Base-by-base conservation (phyloP, 2,329 filamentous ascomycete genomes). In the Dactylellina sp. region DNA sequence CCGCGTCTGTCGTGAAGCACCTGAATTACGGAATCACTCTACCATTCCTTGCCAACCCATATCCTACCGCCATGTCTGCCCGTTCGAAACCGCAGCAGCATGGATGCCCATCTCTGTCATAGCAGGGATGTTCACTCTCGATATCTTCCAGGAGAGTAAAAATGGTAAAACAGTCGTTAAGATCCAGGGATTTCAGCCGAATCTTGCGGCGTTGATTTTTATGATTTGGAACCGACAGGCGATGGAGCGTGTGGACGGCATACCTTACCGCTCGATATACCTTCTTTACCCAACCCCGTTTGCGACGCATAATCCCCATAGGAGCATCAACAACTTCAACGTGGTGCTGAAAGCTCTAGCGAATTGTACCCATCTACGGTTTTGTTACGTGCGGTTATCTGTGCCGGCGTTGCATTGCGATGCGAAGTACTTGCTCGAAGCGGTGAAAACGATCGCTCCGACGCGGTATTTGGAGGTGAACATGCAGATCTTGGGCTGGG, bases 51-150 rank as follows among this genome's bases (percentile, higher is more conserved):
- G 68, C 25, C 37, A 14, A 1, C 46, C 50, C 7, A 7, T 44
- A n/a, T 46, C 57, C 20, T 9, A 39, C 18, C 18, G 53, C 20
- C 47, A 53, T 3, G 47, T 49, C 12, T 65, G 60, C 40, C 55
- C 60, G 1, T 72, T 72, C 46, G 60, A 65, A n/a, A 65, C 60
- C 1, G 60, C 60, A 7, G 68, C 68, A 2, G 60, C 68, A 1
- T 72, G 68, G 68, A 72, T 72, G 68, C 68, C 68, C 24, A 50
- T 72, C 14, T 57, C 57, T 14, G 68, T 72, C 2, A 35, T 72
- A 5, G 60, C 68, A 5, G 68, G 68, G 14, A 55, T 65, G 12
- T 72, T 65, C 47, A 40, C 32, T 5, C 18, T 72, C 2, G 49
- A 60, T 32, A 72, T 72, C 6, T 72, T 72, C 25, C 52, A 65